Base-by-base conservation (phyloP, 2,329 filamentous ascomycete species). In the Beauveria sp. region DNA sequence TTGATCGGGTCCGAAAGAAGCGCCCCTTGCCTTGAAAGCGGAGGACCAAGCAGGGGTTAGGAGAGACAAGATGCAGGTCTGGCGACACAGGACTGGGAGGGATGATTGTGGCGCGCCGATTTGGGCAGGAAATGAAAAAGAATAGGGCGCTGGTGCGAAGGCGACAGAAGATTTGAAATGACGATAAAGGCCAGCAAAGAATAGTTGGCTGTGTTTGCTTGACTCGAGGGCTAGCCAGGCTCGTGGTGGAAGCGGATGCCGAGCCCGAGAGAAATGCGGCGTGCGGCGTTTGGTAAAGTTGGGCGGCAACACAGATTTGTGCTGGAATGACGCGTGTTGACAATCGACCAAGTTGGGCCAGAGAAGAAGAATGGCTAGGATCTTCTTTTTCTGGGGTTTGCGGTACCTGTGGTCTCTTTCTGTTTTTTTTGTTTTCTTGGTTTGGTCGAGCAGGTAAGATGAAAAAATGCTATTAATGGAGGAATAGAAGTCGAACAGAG, bases 21-120 rank as follows among this genome's bases (percentile, higher is more conserved):
- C 41, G 43, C 53, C 59, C 53, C 59, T 61, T 61, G 54, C 59
- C 53, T 61, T 53, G 53, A 56, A 44, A 51, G 59, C 52, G 53
- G 52, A 55, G 46, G 52, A 61, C 26, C 44, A 55, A 44, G 53
- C 59, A 61, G 59, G 59, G 52, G 59, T 59, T 14, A 46, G 50
- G 48, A 53, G 57, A 59, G 57, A 59, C 57, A 59, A 40, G 48
- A 20, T 43, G 50, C 57, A 59, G 57, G 50, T 40, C 28, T 41
- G 26, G 50, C 48, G 48, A 41, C 50, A 47, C 48, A 12, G 22
- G 41, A 30, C 40, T 47, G 41, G 40, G 47, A 44, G 28, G 18
- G 30, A 41, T 28, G 57, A 53, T 53, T 46, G 56, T 8, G 26
- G 30, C 20, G 30, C 20, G 28, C 28, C 48, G 40, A 46, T 28